Base-by-base conservation (phyloP, 2,329 filamentous ascomycete genomes). In the Exophiala xenobiotica region DNA sequence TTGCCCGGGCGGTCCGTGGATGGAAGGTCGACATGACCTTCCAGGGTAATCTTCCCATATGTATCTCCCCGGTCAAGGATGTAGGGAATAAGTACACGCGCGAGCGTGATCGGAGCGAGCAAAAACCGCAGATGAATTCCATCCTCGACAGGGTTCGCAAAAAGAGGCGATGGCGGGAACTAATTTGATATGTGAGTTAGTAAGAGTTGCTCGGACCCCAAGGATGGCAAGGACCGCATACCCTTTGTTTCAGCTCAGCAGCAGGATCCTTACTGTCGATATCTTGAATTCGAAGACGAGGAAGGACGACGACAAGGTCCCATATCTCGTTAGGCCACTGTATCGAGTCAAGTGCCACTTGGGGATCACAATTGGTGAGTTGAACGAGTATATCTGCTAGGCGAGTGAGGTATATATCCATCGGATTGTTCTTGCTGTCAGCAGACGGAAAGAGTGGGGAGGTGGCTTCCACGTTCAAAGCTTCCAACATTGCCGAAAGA, bases 251-350 rank as follows among this genome's bases (percentile, higher is more conserved):
- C n/a, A 57, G 26, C 3, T 87, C 78, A 56, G 73, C 68, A 9
- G 79, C 83, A 46, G 87, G 72, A 60, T 80, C 81, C 54, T 76
- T 73, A 8, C 83, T 82, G 67, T 87, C 87, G 68, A 77, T 77
- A 58, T 83, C 83, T 72, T 87, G 92, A 64, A 92, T 71, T 56
- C 89, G 79, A 57, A 95, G 78, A n/a, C 88, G 87, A 12, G 90
- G 87, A 6, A 89, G 82, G 6, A 89, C 85, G 40, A 95, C 72
- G 46, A 88, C 80, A 61, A 95, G 73, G 70, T 95, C 90, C 41
- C 90, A 90, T 74, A 91, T 90, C 59, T 93, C 89, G 18, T 82
- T 77, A 4, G 89, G 92, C 87, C 88, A 92, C 73, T 87, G 81
- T 35, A 95, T 74, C 29, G 83, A 82, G 20, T 82, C 81, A 71